Base-by-base conservation (phyloP, 2,329 filamentous ascomycete genomes). In the Apiospora kogelbergensis region DNA sequence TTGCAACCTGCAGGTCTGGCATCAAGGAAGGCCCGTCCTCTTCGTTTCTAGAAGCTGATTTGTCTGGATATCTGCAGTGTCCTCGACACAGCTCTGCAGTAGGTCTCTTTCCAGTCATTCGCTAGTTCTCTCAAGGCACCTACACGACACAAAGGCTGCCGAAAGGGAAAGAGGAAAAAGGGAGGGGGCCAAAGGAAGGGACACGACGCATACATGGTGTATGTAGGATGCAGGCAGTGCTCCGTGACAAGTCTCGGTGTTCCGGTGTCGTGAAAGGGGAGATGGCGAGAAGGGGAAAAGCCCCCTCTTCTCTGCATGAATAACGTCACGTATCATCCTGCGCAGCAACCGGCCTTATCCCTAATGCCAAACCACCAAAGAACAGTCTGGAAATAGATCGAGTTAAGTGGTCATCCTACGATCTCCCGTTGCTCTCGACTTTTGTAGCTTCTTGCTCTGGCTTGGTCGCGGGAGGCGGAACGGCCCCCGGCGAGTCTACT, bases 21-120 rank as follows among this genome's bases (percentile, higher is more conserved):
- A 60, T 37, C 53, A 60, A 60, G 53, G 53, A 60, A 60, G 53
- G 17, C 5, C 53, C 53, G 53, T 37, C 53, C 17, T 37, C 4
- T 37, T 37, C 30, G 44, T 30, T 67, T 70, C 63, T 30, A 70
- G 69, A 70, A 67, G 63, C 67, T 70, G 69, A 70, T 70, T 70
- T 70, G 69, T 63, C 53, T 48, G 63, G n/a, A 30, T 63, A 42
- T 44, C 67, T 45, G 65, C 41, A 66, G 45, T 33, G 4, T 30
- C 5, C 1, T 37, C 15, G 22, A 30, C 46, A 15, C 42, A n/a
- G n/a, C 40, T 11, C n/a, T 45, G 42, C 63, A 11, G 42, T 45
- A 30, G 63, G 40, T 3, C n/a, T 30, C 24, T 45, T 65, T 24
- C 11, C 37, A 37, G 40, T 33, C 65, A 66, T 46, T 66, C 42